Conservation (phyloP, 371 early-diverging fungal species). For the Syncephalastrum sp. region DNA sequence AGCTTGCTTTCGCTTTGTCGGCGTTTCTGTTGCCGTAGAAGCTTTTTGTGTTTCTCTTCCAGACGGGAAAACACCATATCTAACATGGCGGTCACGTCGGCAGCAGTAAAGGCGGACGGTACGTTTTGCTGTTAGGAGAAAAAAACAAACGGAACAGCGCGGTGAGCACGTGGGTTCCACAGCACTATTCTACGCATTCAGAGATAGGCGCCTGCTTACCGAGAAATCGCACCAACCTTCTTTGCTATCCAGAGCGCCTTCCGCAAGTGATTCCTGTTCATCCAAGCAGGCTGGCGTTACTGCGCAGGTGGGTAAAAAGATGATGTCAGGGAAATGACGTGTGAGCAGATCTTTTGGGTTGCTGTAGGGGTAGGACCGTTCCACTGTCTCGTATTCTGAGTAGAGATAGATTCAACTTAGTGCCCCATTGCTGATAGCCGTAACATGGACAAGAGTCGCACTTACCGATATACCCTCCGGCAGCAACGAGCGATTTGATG, state of each 20-base stretch:
- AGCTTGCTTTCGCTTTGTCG: too few species aligned
- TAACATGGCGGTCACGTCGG: conserved; percentile 12
- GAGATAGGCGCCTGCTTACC: conserved; percentile 10
- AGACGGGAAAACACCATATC: conserved; percentile 8
- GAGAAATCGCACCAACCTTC: conserved; percentile 17
- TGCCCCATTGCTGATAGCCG: not conserved
- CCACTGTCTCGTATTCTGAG: conserved; percentile 24
- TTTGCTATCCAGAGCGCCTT: conserved; percentile 7
- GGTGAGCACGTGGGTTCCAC: not conserved
- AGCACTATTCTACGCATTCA: not conserved
- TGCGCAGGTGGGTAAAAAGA: conserved; percentile 25
- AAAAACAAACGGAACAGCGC: too few species aligned
- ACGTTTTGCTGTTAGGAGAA: conserved; percentile 11
- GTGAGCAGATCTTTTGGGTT: conserved; percentile 21
- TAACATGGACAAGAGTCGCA: not conserved
- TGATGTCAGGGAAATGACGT: conserved; percentile 16
- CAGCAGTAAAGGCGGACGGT: conserved; percentile 15
- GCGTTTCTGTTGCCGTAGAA: too few species aligned
- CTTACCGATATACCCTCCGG: conserved; percentile 29
- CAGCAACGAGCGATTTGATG: conserved; percentile 23
- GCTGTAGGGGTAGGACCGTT: conserved; percentile 17
- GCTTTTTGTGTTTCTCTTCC: not conserved
- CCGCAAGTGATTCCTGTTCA: conserved; percentile 5
- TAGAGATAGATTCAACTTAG: conserved; percentile 1
- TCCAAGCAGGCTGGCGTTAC: conserved; percentile 13